Conservation (phyloP, 345 rosid genomes). For the Rubroshorea leprosula region DNA sequence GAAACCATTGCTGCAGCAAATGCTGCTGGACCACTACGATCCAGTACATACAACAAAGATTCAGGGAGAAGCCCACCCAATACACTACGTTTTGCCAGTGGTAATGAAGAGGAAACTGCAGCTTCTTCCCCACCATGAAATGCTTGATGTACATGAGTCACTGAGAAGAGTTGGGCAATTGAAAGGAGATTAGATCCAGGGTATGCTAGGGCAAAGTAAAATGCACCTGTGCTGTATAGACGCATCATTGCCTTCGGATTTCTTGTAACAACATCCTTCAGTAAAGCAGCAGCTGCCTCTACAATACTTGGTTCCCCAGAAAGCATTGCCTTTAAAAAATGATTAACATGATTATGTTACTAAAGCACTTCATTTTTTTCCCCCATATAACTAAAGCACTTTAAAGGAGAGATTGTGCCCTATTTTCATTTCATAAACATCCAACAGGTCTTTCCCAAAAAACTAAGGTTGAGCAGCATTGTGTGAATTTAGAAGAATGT, state of each 20-base stretch:
- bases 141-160: slow-evolving; percentile 97
- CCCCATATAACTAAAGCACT: slow-evolving; percentile 4
- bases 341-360: not conserved
- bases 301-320: slow-evolving; percentile 97
- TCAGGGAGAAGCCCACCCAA: slow-evolving; percentile 99
- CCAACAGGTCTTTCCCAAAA: not conserved
- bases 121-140: slow-evolving; percentile 99
- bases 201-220: slow-evolving; percentile 91
- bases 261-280: slow-evolving; percentile 94
- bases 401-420: not conserved
- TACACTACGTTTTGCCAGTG: slow-evolving; percentile 94
- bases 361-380: slow-evolving; percentile 5
- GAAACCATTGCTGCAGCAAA: slow-evolving; percentile 99
- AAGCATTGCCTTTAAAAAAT: slow-evolving; percentile 65
- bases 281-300: slow-evolving; percentile 88
- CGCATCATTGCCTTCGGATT: slow-evolving; percentile 98
- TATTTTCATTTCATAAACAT: not conserved
- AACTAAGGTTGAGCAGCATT: not conserved
- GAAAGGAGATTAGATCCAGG: slow-evolving; percentile 95
- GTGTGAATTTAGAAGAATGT: not conserved
- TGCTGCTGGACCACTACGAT: slow-evolving; percentile 94
- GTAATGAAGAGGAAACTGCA: slow-evolving; percentile 91
- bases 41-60: slow-evolving; percentile 89
- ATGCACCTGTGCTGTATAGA: slow-evolving; percentile 91
- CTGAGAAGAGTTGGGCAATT: slow-evolving; percentile 85